Evolutionary conservation across 257 asterid species (phyloP).

Genomic region (Nicotiana attenuata): DNA sequence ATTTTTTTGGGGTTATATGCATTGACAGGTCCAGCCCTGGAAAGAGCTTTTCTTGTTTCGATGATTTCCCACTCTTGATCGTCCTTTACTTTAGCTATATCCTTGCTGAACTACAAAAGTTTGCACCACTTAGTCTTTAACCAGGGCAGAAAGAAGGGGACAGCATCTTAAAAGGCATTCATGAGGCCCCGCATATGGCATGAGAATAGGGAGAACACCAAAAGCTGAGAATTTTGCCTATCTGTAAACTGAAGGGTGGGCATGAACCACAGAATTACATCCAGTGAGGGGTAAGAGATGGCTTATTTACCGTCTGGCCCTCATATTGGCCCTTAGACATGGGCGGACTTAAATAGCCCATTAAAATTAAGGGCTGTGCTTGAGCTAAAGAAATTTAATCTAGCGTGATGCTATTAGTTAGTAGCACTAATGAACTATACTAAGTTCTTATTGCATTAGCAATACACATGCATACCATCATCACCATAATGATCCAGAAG

Average conservation of each 20-base stretch:
- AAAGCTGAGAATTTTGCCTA: neutral
- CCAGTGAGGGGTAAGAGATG: neutral
- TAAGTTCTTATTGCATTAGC: neutral
- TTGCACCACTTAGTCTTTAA: conserved; percentile 7
- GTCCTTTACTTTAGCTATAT: conserved; percentile 82
- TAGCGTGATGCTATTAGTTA: neutral
- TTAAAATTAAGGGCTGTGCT: neutral
- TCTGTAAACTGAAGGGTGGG: neutral
- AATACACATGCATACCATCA: neutral
- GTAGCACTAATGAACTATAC: neutral
- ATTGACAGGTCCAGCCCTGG: conserved; percentile 71
- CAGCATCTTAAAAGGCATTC: neutral
- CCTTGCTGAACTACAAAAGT: conserved; percentile 63
- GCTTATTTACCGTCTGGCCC: neutral
- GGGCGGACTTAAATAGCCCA: neutral
- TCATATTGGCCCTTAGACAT: neutral
- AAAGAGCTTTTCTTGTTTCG: conserved; percentile 73
- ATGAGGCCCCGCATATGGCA: neutral
- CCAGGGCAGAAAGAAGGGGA: neutral
- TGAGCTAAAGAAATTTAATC: neutral
- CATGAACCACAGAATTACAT: neutral
- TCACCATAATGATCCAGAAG: neutral
- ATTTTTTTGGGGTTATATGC: conserved; percentile 77
- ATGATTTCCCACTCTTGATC: conserved; percentile 93
- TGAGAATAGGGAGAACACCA: neutral